Evolutionary conservation across 2,329 filamentous ascomycete genomes (phyloP).

Genomic region (Metarhizium robertsii): DNA sequence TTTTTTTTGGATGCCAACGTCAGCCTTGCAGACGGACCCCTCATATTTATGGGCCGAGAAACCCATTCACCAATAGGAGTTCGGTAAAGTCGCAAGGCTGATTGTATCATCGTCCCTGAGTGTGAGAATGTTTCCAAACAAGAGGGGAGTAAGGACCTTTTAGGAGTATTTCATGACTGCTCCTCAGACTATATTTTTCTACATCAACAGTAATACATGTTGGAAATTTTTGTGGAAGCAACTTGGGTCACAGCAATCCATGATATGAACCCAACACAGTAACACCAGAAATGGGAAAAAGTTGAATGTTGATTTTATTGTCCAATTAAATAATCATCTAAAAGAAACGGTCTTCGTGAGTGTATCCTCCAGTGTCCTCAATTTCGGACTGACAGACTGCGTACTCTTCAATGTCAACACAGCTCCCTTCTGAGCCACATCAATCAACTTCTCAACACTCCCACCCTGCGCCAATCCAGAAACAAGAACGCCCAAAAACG

Average conservation of each 20-base stretch:
- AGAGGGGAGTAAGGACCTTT: too few species aligned
- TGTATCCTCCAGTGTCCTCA: constrained; percentile 37
- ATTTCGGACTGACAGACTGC: constrained; percentile 58
- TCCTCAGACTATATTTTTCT: background rate
- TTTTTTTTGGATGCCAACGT: constrained; percentile 23
- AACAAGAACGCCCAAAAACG: constrained; percentile 78
- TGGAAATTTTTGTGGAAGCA: background rate
- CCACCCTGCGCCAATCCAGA: constrained; percentile 60
- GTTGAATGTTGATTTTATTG: background rate
- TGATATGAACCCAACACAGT: background rate
- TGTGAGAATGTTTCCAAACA: too few species aligned
- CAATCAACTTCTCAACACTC: constrained; percentile 53
- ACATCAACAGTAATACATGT: background rate
- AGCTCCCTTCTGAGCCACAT: constrained; percentile 73
- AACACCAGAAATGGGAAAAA: background rate
- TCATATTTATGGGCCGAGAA: background rate
- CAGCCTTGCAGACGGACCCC: constrained; percentile 19
- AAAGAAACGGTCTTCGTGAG: constrained; percentile 16
- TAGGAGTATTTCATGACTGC: too few species aligned
- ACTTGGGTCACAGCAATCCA: background rate
- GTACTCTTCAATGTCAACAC: constrained; percentile 66
- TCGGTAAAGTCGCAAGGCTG: background rate
- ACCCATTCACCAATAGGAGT: background rate
- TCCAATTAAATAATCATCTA: background rate
- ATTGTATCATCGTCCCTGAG: background rate